Base-by-base conservation (phyloP, 2,329 filamentous ascomycete species). In the Fusarium citri region DNA sequence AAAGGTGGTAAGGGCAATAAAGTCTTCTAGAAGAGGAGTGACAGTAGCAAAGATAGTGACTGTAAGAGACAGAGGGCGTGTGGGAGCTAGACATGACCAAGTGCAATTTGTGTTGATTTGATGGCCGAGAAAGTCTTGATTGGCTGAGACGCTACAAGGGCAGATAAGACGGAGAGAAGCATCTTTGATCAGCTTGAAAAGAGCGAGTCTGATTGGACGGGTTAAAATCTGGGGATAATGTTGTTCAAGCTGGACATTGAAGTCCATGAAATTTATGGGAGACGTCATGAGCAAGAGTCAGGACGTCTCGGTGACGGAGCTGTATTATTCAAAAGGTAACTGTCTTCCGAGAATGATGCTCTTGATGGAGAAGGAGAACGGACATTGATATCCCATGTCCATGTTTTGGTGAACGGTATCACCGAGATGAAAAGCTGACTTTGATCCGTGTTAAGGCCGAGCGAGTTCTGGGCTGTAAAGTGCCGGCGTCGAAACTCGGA, bases 21-120 rank as follows among this genome's bases (percentile, higher is more conserved):
- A 48, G 60, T 37, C 63, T 74, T 74, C 72, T 74, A 71, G 72
- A 74, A 74, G 55, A 64, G 63, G 68, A 50, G 69, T 69, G 65
- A 69, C 16, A 30, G 45, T 69, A 66, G 51, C 28, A 69, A 64
- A 72, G 68, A 66, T 72, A 58, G 58, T 18, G 49, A 53, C 22
- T 1, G 23, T 2, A 25, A 23, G 51, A 26, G 31, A 31, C 34
- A 50, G 12, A 47, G 59, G 68, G 62, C 28, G 68, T 66, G 63
- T 47, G 41, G 46, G 23, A 51, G 54, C 31, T 59, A 42, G 45
- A 55, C 65, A 72, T 72, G 72, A 73, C 71, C 55, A 73, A 70
- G 62, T 72, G 64, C 47, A 51, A 74, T 73, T 71, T 74, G 72
- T 74, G 56, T 72, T 68, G 42, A 53, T 56, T 64, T 59, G 61